These are phyloP conservation scores for Phytophthora europaea DNA, from an alignment of 352 stramenopile species.

Conservation along the genomic window DNA sequence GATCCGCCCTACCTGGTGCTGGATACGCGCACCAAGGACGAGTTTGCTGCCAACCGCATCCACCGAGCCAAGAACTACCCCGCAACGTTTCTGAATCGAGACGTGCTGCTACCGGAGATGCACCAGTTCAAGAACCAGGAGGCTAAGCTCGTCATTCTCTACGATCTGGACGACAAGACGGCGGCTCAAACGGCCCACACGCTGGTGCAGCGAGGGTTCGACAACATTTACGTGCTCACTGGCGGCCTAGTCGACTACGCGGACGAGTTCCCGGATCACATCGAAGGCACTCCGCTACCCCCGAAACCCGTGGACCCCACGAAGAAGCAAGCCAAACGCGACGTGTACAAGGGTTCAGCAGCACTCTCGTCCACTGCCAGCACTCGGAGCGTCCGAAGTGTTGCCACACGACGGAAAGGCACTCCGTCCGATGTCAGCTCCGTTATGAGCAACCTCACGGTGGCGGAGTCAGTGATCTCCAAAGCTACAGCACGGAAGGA, in stretches of 20 bases:
- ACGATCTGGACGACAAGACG: conserved; percentile 80
- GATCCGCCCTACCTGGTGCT: conserved; percentile 81
- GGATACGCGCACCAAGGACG: conserved; percentile 74
- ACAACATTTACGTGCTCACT: conserved; percentile 88
- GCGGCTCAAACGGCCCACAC: conserved; percentile 69
- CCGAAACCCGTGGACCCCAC: conserved; percentile 58
- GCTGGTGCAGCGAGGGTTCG: conserved; percentile 83
- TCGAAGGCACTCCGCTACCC: conserved; percentile 71
- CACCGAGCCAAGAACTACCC: conserved; percentile 77
- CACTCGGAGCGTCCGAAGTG: conserved; percentile 67
- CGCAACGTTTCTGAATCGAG: conserved; percentile 63
- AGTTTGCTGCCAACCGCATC: conserved; percentile 78
- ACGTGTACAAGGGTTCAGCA: conserved; percentile 58
- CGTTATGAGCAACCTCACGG: conserved; percentile 65
- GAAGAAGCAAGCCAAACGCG: conserved; percentile 60
- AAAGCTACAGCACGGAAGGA: conserved; percentile 75
- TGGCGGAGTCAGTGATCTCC: conserved; percentile 84
- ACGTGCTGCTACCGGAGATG: conserved; percentile 78
- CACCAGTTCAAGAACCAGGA: conserved; percentile 86
- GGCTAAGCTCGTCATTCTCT: conserved; percentile 79
- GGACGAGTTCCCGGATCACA: conserved; percentile 68
- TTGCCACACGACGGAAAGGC: conserved; percentile 57
- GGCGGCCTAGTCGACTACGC: conserved; percentile 75
- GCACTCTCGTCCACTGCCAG: conserved; percentile 49
- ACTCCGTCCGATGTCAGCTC: conserved; percentile 66